Conservation (phyloP, 1,284 basidiomycete species). For the Malassezia cuniculi region DNA sequence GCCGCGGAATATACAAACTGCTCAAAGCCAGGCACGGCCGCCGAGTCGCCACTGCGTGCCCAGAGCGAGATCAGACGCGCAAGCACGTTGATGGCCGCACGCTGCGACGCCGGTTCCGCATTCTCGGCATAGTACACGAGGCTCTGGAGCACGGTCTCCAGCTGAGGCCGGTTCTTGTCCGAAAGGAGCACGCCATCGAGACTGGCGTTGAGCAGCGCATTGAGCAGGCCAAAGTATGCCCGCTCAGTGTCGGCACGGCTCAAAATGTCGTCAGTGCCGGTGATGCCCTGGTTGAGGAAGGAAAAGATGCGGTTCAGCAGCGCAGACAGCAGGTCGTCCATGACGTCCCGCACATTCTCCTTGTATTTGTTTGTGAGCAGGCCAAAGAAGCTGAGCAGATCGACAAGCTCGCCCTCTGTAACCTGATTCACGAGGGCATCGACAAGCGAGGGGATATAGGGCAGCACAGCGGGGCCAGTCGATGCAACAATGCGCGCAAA, state of each 20-base stretch:
- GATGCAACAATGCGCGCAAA: slow-evolving; percentile 86
- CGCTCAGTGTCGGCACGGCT: slow-evolving; percentile 75
- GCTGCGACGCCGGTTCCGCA: slow-evolving; percentile 52
- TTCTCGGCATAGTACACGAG: slow-evolving; percentile 49
- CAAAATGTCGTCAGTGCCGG: slow-evolving; percentile 79
- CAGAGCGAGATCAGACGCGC: slow-evolving; percentile 59
- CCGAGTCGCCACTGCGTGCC: slow-evolving; percentile 49
- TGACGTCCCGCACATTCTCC: slow-evolving; percentile 67
- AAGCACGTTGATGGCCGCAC: slow-evolving; percentile 69
- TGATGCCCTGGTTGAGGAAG: slow-evolving; percentile 66
- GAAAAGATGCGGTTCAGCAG: slow-evolving; percentile 70
- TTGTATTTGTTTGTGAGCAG: slow-evolving; percentile 82
- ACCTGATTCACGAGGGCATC: slow-evolving; percentile 76
- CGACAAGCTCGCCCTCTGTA: slow-evolving; percentile 78
- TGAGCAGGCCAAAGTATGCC: slow-evolving; percentile 74
- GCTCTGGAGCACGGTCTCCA: slow-evolving; percentile 63
- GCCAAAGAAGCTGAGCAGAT: slow-evolving; percentile 88
- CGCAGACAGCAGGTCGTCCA: slow-evolving; percentile 80
- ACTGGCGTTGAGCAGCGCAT: slow-evolving; percentile 61
- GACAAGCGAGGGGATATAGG: slow-evolving; percentile 73
- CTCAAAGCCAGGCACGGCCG: slow-evolving; percentile 70
- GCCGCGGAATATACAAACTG: slow-evolving; percentile 79
- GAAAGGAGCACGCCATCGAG: slow-evolving; percentile 75
- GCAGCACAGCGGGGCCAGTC: slow-evolving; percentile 62
- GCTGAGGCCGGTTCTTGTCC: slow-evolving; percentile 65